Conservation (phyloP, 1,284 basidiomycete species). For the Wallemia mellicola region DNA sequence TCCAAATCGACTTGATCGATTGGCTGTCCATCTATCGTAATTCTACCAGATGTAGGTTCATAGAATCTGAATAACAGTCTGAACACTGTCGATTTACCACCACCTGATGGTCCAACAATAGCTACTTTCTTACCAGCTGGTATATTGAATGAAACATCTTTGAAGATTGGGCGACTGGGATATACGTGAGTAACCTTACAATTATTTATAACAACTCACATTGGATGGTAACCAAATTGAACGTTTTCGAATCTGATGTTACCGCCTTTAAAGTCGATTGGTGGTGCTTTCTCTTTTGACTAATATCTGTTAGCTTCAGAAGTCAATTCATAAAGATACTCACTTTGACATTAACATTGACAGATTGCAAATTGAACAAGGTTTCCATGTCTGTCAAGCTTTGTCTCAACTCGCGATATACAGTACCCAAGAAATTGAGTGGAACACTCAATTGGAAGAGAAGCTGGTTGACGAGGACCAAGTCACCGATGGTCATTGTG, state of each 20-base stretch:
- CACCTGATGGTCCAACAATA: slow-evolving; percentile 83
- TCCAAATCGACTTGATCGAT: slow-evolving; percentile 41
- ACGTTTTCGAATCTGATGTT: slow-evolving; percentile 82
- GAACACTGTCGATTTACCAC: slow-evolving; percentile 93
- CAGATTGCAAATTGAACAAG: slow-evolving; percentile 63
- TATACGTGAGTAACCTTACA: no score
- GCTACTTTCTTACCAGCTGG: slow-evolving; percentile 88
- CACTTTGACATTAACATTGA: slow-evolving; percentile 43
- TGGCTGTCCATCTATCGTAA: slow-evolving; percentile 56
- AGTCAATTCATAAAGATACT: no score
- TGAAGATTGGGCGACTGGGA: slow-evolving; percentile 83
- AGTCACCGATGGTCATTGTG: slow-evolving; percentile 88
- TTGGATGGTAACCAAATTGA: slow-evolving; percentile 62
- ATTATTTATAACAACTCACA: no score
- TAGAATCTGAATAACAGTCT: slow-evolving; percentile 85
- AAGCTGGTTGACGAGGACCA: slow-evolving; percentile 98
- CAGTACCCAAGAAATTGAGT: slow-evolving; percentile 83
- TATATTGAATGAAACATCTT: slow-evolving; percentile 58
- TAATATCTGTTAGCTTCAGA: no score
- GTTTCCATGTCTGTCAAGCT: slow-evolving; percentile 91
- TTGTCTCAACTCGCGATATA: slow-evolving; percentile 85
- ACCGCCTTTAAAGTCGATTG: slow-evolving; percentile 43
- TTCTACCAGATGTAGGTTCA: slow-evolving; percentile 45
- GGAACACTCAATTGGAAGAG: slow-evolving; percentile 91
- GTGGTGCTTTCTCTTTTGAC: slow-evolving; percentile 18